phyloP scores from a whole-genome alignment of 306 rosid genomes.

The Lagenaria siceraria region DNA sequence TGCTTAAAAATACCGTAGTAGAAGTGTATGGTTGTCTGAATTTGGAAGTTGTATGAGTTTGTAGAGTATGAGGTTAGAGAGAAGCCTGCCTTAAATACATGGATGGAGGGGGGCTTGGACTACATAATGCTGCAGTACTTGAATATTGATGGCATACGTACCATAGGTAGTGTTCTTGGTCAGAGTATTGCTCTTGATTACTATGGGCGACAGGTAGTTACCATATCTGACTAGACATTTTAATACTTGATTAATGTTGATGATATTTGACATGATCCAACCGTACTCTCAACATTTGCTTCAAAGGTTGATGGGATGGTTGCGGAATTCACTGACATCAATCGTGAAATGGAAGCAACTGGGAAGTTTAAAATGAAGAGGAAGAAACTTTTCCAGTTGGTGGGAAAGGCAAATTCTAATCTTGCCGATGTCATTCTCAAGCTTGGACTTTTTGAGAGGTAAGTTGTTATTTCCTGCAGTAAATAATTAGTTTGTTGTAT shows the following conservation, averaged over 20 bases:
- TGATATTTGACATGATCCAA: neutral
- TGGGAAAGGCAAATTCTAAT: slow-evolving; percentile 96
- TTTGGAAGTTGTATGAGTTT: slow-evolving; percentile 16
- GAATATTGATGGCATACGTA: slow-evolving; percentile 85
- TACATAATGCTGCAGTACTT: slow-evolving; percentile 90
- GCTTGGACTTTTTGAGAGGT: slow-evolving; percentile 99
- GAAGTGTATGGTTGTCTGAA: neutral
- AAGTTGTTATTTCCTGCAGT: neutral
- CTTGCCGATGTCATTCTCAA: slow-evolving; percentile 96
- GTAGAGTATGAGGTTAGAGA: slow-evolving; percentile 93
- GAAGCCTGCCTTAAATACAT: slow-evolving; percentile 56
- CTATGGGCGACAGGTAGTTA: slow-evolving; percentile 80
- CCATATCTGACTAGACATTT: neutral
- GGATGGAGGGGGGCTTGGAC: slow-evolving; percentile 98
- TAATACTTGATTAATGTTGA: neutral
- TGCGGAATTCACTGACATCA: slow-evolving; percentile 94
- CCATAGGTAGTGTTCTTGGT: slow-evolving; percentile 91
- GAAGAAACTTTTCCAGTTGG: slow-evolving; percentile 90
- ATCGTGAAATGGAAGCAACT: slow-evolving; percentile 94
- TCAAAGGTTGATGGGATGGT: slow-evolving; percentile 95
- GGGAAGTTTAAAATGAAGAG: slow-evolving; percentile 94
- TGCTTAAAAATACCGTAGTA: neutral
- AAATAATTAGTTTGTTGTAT: neutral
- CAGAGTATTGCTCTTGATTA: slow-evolving; percentile 99
- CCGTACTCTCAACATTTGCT: slow-evolving; percentile 3